Evolutionary conservation across 106 monocot species (phyloP).

Genomic region (Dendrobium huoshanense): DNA sequence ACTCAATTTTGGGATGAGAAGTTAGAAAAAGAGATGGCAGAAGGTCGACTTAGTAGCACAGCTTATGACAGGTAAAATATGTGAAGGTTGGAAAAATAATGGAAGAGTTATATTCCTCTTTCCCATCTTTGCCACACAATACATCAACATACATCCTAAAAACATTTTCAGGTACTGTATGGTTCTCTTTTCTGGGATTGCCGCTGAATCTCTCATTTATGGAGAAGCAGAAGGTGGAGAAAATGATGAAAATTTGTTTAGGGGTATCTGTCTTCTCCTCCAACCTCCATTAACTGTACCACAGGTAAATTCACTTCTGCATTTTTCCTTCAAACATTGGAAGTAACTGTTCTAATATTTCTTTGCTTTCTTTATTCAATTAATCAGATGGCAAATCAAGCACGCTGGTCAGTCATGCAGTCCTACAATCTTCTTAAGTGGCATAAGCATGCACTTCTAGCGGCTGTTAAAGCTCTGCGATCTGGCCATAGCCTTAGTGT

Average conservation of each 20-base stretch:
- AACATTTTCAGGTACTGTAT: slow-evolving; percentile 39
- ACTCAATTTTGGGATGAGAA: slow-evolving; percentile 96
- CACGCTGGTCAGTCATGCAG: slow-evolving; percentile 54
- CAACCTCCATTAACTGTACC: slow-evolving; percentile 33
- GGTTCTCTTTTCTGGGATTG: slow-evolving; percentile 57
- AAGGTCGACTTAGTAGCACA: slow-evolving; percentile 63
- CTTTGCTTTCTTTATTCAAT: background rate
- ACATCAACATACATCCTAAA: background rate
- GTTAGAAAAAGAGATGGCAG: slow-evolving; percentile 74
- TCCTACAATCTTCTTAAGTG: slow-evolving; percentile 52
- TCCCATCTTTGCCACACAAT: background rate
- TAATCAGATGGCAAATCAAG: slow-evolving; percentile 48
- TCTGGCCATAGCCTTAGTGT: slow-evolving; percentile 37
- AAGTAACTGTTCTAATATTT: background rate
- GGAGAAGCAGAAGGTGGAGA: slow-evolving; percentile 66
- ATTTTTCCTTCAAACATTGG: background rate
- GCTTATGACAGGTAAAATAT: slow-evolving; percentile 63
- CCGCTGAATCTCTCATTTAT: slow-evolving; percentile 53
- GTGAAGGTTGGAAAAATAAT: background rate
- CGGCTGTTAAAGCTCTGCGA: slow-evolving; percentile 47
- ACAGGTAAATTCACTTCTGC: slow-evolving; percentile 19
- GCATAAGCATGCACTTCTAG: slow-evolving; percentile 39
- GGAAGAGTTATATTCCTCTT: background rate
- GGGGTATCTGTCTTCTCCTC: slow-evolving; percentile 36
- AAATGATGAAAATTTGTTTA: slow-evolving; percentile 63